phyloP scores from a whole-genome alignment of 2,329 filamentous ascomycete genomes.

The Calonectria pseudoturangicola region DNA sequence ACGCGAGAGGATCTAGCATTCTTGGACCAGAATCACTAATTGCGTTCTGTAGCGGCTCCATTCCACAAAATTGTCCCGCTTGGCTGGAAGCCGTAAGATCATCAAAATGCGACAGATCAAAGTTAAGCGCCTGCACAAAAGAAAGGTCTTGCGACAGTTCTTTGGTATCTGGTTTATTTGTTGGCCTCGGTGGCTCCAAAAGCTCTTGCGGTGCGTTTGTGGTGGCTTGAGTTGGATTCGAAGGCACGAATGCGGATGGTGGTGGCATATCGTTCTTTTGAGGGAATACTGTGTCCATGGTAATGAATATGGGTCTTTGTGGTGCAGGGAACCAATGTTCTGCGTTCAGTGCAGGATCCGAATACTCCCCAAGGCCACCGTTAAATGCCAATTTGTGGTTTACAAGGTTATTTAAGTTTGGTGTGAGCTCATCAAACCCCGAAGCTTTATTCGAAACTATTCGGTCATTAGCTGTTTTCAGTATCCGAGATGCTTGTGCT shows the following conservation, averaged over 20 bases:
- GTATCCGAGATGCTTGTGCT: no score
- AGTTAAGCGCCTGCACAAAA: not conserved
- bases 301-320: not conserved
- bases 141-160: not conserved
- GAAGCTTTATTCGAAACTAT: not conserved
- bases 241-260: not conserved
- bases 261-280: conserved; percentile 1
- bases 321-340: not conserved
- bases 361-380: not conserved
- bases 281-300: not conserved
- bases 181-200: not conserved
- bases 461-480: not conserved
- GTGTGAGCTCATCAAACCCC: not conserved
- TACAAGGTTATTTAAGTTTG: not conserved
- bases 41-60: not conserved
- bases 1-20: not conserved
- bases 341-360: not conserved
- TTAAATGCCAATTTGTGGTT: not conserved
- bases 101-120: not conserved
- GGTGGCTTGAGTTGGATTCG: not conserved
- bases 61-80: not conserved
- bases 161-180: not conserved
- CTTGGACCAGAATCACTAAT: conserved; percentile 12
- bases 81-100: not conserved
- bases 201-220: not conserved